A percentile compares a stretch with the other conserved stretches of the same genome.
These are phyloP conservation scores for Chloris gayana DNA, from an alignment of 176 grass and related monocot species.

Conservation along the genomic window DNA sequence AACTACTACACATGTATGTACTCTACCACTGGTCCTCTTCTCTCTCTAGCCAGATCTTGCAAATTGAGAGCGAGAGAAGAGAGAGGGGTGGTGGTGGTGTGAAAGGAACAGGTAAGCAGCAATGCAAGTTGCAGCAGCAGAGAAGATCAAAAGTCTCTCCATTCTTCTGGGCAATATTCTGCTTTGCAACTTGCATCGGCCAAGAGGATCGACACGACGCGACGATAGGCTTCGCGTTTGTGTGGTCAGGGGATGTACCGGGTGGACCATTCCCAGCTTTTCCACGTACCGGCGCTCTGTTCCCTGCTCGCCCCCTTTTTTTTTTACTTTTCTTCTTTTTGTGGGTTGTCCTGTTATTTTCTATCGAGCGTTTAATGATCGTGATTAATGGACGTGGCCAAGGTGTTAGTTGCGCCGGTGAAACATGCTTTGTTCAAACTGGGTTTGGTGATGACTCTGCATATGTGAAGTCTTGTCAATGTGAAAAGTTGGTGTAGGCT, in stretches of 20 bases:
- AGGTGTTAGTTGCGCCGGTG: background rate
- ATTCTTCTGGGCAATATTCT: background rate
- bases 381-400: background rate
- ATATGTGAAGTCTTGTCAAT: too few species aligned
- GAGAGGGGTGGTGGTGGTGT: too few species aligned
- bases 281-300: slow-evolving; percentile 23
- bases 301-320: background rate
- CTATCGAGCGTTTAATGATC: too few species aligned
- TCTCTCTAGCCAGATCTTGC: background rate
- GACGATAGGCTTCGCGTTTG: background rate
- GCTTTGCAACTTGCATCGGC: slow-evolving; percentile 33
- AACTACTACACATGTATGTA: slow-evolving; percentile 4
- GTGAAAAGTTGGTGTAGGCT: too few species aligned
- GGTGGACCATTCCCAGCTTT: slow-evolving; percentile 34
- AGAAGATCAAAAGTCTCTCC: background rate
- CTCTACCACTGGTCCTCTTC: background rate
- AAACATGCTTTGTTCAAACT: background rate
- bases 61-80: too few species aligned
- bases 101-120: background rate
- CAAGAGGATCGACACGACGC: background rate
- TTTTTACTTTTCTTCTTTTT: background rate
- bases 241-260: slow-evolving; percentile 22
- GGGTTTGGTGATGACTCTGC: background rate
- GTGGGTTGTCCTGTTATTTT: background rate
- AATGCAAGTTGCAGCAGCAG: background rate